Conservation (phyloP, 192 early-diverging fungal genomes). For the Pilobolus umbonatus region DNA sequence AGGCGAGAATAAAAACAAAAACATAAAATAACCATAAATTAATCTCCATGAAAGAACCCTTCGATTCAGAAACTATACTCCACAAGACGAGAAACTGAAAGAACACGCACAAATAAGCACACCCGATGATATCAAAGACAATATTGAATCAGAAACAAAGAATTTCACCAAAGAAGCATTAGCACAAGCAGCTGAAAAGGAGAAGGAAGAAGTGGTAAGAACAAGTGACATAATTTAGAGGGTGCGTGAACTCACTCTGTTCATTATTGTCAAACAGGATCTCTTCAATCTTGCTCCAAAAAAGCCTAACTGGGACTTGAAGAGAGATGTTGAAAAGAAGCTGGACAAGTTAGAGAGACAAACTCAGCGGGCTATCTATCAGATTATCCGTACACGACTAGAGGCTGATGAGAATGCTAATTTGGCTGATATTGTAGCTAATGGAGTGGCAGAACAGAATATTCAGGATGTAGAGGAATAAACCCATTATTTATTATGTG, state of each 20-base stretch:
- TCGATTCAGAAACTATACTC: conserved; percentile 54
- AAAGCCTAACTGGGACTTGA: conserved; percentile 89
- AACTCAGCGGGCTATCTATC: conserved; percentile 67
- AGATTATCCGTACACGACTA: conserved; percentile 62
- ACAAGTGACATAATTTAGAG: neutral
- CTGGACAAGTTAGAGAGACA: conserved; percentile 64
- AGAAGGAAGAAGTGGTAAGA: conserved; percentile 59
- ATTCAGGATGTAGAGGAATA: conserved; percentile 19
- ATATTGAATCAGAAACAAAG: conserved; percentile 51
- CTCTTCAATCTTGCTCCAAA: conserved; percentile 77
- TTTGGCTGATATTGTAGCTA: conserved; percentile 36
- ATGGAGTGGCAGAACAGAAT: conserved; percentile 30
- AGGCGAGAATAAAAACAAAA: neutral
- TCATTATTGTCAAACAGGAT: no score
- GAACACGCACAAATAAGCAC: conserved; percentile 39
- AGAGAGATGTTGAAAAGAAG: conserved; percentile 78
- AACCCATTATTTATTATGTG: no score
- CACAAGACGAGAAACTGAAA: conserved; percentile 42
- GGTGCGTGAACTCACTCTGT: no score
- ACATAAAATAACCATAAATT: conserved; percentile 13
- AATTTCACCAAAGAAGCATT: conserved; percentile 46
- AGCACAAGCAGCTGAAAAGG: conserved; percentile 49
- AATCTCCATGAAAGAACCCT: conserved; percentile 14
- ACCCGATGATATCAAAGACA: conserved; percentile 41
- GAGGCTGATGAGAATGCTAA: conserved; percentile 23